These are phyloP conservation scores for Barnettozyma botsteinii DNA, from an alignment of 805 yeast species.

Conservation along the genomic window DNA sequence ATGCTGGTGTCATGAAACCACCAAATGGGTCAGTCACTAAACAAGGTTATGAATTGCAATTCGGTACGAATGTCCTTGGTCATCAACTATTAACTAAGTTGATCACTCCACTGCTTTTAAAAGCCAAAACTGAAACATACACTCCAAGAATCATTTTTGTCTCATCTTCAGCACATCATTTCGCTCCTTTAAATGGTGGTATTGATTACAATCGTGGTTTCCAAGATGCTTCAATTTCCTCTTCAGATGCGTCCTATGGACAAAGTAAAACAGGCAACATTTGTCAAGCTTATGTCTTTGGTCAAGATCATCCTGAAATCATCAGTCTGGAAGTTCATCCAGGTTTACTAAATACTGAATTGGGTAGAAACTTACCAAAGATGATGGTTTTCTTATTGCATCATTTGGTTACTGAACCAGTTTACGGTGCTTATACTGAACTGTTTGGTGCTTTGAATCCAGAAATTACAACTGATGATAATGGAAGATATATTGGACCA, in stretches of 20 bases:
- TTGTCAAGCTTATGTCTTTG: slow-evolving; percentile 33
- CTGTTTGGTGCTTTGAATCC: slow-evolving; percentile 39
- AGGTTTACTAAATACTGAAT: slow-evolving; percentile 33
- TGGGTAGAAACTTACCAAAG: slow-evolving; percentile 24
- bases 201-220: slow-evolving; percentile 31
- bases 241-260: slow-evolving; percentile 23
- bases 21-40: slow-evolving; percentile 31
- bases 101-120: slow-evolving; percentile 32
- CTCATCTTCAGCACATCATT: slow-evolving; percentile 35
- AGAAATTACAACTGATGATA: slow-evolving; percentile 27
- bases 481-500: slow-evolving; percentile 36
- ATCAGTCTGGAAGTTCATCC: slow-evolving; percentile 36
- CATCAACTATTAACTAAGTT: slow-evolving; percentile 39
- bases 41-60: slow-evolving; percentile 42
- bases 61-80: slow-evolving; percentile 43
- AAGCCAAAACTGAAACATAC: slow-evolving; percentile 23
- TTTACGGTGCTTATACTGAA: slow-evolving; percentile 40
- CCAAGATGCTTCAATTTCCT: slow-evolving; percentile 10
- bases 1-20: slow-evolving; percentile 41
- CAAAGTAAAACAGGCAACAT: slow-evolving; percentile 40
- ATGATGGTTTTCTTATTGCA: neutral
- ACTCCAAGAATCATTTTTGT: slow-evolving; percentile 41
- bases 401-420: no score
- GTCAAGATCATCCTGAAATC: slow-evolving; percentile 27
- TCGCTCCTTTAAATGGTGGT: slow-evolving; percentile 27